A percentile compares a stretch with the other conserved stretches of the same genome.
Evolutionary conservation across 2,329 filamentous ascomycete species (phyloP).

Genomic region (Aspergillus amoenus): DNA sequence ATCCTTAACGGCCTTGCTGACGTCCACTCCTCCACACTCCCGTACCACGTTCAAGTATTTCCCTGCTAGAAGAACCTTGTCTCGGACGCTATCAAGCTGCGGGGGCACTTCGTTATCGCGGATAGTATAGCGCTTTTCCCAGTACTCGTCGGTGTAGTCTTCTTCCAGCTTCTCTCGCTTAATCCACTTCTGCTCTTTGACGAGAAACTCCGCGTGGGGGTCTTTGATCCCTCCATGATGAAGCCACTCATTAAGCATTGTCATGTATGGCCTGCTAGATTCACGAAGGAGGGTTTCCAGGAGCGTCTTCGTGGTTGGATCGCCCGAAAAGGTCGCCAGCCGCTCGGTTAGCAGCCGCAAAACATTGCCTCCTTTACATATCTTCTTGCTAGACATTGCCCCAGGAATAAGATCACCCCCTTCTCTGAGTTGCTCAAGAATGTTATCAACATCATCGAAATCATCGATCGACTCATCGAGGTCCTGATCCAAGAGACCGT

Average conservation of each 20-base stretch:
- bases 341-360: constrained; percentile 81
- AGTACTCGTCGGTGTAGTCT: constrained; percentile 98
- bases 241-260: constrained; percentile 97
- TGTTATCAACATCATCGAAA: constrained; percentile 84
- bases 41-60: constrained; percentile 98
- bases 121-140: constrained; percentile 96
- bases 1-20: constrained; percentile 82
- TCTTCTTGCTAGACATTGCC: constrained; percentile 80
- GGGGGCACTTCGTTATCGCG: constrained; percentile 88
- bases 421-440: constrained; percentile 83
- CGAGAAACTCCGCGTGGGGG: constrained; percentile 87
- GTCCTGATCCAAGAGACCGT: constrained; percentile 77
- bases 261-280: constrained; percentile 92
- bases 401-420: constrained; percentile 78
- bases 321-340: constrained; percentile 86
- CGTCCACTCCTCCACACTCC: constrained; percentile 93
- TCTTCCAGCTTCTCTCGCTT: constrained; percentile 85
- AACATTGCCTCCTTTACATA: constrained; percentile 97
- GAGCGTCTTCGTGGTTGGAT: constrained; percentile 80
- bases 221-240: constrained; percentile 95
- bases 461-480: constrained; percentile 70
- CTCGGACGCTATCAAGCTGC: constrained; percentile 85
- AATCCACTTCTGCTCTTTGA: constrained; percentile 96
- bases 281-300: constrained; percentile 81
- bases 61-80: constrained; percentile 90